Percentiles rank a stretch among this genome's conserved stretches.
phyloP scores from a whole-genome alignment of 225 moss, liverwort and hornwort genomes.

The Takakia lepidozioides region DNA sequence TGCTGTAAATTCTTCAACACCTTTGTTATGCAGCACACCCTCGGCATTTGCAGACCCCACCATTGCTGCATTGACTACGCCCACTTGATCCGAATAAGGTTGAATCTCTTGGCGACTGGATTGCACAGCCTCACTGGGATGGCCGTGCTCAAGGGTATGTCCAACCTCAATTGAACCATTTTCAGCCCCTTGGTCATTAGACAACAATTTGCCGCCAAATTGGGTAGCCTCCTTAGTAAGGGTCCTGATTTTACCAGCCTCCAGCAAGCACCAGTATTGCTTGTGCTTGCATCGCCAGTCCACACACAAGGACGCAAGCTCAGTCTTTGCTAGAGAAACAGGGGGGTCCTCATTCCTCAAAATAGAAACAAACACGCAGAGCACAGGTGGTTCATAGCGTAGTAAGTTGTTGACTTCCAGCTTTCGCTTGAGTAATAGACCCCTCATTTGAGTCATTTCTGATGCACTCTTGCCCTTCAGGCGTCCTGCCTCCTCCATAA shows the following conservation, averaged over 20 bases:
- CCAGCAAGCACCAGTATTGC: constrained; percentile 31
- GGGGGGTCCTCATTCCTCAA: constrained; percentile 34
- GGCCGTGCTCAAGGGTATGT: no score
- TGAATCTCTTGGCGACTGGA: background rate
- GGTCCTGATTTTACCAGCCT: constrained; percentile 3
- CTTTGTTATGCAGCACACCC: no score
- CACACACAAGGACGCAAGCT: constrained; percentile 27
- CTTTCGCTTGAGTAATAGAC: constrained; percentile 12
- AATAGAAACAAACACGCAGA: constrained; percentile 28
- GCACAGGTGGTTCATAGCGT: constrained; percentile 22
- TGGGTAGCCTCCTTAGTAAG: background rate
- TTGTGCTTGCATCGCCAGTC: constrained; percentile 38
- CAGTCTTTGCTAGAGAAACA: constrained; percentile 14
- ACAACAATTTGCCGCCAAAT: background rate
- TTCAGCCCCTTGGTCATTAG: no score
- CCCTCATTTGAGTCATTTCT: constrained; percentile 19
- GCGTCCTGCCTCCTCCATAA: constrained; percentile 25
- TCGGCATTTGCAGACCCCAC: no score
- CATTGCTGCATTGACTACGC: no score
- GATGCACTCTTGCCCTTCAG: constrained; percentile 14
- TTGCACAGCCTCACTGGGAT: no score
- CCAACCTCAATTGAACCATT: no score
- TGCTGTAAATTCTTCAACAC: no score
- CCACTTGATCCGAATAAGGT: no score
- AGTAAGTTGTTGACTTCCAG: constrained; percentile 23